Conservation (phyloP, 1,139 yeast genomes). For the Geotrichum australiense region DNA sequence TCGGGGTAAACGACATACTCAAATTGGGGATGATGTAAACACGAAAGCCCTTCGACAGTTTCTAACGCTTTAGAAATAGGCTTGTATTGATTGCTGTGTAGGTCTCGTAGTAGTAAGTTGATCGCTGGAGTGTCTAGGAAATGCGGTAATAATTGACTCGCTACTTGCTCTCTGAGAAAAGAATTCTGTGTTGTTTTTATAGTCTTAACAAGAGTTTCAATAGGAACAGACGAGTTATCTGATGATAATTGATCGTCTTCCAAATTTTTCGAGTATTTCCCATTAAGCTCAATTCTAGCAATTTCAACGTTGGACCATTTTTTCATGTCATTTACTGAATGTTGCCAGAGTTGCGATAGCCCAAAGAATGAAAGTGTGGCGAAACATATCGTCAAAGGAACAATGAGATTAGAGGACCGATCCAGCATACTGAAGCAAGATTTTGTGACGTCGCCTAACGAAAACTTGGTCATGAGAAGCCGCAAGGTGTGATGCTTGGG, state of each 20-base stretch:
- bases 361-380: too few species aligned
- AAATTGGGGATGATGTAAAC: not conserved
- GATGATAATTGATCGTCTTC: not conserved
- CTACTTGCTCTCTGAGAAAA: not conserved
- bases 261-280: not conserved
- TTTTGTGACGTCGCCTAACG: too few species aligned
- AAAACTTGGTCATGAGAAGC: too few species aligned
- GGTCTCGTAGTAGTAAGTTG: constrained; percentile 3
- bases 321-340: not conserved
- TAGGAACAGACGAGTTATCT: not conserved
- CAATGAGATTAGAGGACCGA: too few species aligned
- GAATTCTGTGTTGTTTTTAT: constrained; percentile 1
- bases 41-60: not conserved
- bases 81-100: not conserved
- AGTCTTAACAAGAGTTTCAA: not conserved
- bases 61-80: constrained; percentile 3
- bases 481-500: too few species aligned
- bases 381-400: too few species aligned
- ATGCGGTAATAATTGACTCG: not conserved
- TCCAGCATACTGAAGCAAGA: too few species aligned
- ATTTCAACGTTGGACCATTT: not conserved
- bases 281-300: not conserved
- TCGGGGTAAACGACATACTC: not conserved
- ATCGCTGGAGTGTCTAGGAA: constrained; percentile 5
- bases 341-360: not conserved